Conservation (phyloP, 1,284 basidiomycete genomes). For the Sphagnurus paluster region DNA sequence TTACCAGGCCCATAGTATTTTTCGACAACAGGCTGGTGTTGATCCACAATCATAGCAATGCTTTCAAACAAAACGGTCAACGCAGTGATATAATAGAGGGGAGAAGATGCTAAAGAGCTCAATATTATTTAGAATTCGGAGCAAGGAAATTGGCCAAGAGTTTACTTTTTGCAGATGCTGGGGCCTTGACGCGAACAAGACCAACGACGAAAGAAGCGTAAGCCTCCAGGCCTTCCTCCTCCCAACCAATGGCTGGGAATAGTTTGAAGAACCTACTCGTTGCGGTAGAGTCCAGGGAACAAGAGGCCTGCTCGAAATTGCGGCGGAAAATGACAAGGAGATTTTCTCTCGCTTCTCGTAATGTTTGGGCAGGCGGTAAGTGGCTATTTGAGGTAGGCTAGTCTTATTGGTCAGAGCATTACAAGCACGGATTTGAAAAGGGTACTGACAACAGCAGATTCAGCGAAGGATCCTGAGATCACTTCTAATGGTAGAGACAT, state of each 20-base stretch:
- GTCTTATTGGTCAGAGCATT: constrained; percentile 2
- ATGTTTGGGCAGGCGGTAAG: constrained; percentile 80
- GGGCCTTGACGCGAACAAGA: constrained; percentile 79
- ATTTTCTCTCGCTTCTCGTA: constrained; percentile 73
- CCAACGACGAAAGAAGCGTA: constrained; percentile 94
- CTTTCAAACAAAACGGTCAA: constrained; percentile 93
- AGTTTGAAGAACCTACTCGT: constrained; percentile 96
- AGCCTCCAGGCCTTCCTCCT: constrained; percentile 89
- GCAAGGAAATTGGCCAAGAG: constrained; percentile 5
- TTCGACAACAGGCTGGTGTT: constrained; percentile 96
- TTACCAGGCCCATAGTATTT: constrained; percentile 92
- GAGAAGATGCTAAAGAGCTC: constrained; percentile 69
- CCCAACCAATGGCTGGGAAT: constrained; percentile 92
- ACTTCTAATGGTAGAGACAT: constrained; percentile 83
- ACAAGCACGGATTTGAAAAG: neutral
- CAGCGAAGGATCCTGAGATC: constrained; percentile 84
- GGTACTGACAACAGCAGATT: constrained; percentile 75
- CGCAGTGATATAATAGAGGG: constrained; percentile 84
- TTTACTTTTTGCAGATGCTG: constrained; percentile 79
- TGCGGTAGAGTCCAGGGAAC: constrained; percentile 77
- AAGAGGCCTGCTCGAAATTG: constrained; percentile 81
- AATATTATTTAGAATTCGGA: neutral
- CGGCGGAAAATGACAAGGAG: constrained; percentile 79
- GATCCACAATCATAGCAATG: constrained; percentile 94
- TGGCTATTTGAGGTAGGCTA: constrained; percentile 87